Evolutionary conservation across 441 rosid genomes (phyloP), one percentile per base, ranked within the genome.

Genomic region (Populus hybrid): DNA sequence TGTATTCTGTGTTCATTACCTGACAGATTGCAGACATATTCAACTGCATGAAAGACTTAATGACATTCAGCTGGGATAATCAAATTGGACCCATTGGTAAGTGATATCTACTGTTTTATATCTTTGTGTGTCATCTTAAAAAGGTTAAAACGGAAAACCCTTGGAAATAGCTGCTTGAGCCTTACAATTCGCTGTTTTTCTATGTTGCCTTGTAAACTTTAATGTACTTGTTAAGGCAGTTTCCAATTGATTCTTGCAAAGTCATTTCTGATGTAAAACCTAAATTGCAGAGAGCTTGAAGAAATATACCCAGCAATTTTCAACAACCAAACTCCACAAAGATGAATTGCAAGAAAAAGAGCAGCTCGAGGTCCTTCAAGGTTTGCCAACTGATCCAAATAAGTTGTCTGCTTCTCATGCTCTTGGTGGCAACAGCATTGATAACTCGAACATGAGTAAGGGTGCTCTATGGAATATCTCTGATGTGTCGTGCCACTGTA

Each of bases 1-100:
- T 32, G 69, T 36, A 9, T 46, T 61, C 63, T 67, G 36, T 61
- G 23, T 30, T 61, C 50, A 21, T 59, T 72, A 14, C 70, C 11
- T 66, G 3, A 76, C 83, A 87, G 90, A 87, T 87, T 70, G 80
- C 90, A 36, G 87, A 85, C 73, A 79, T 85, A 54, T 83, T 84
- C 70, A 85, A 70, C 73, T 81, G 82, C 73, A 84, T 87, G 90
- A 87, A 84, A 75, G 88, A 87, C 72, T 73, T 87, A 69, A 81
- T 87, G 67, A 82, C 81, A 72, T 85, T 79, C 79, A 81, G 87
- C 73, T 42, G 74, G 75, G 82, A 85, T 75, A 74, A 76, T 70
- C 78, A 85, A 73, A 74, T 70, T 57, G 90, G 87, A 67, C 88
- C 88, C 4, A 80, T 85, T 50, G 87, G 88, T 87, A 73, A 84